Percentiles rank a stretch among this genome's conserved stretches.
Evolutionary conservation across 768 basidiomycete species (phyloP).

Genomic region (Agaricus sinodeliciosus): DNA sequence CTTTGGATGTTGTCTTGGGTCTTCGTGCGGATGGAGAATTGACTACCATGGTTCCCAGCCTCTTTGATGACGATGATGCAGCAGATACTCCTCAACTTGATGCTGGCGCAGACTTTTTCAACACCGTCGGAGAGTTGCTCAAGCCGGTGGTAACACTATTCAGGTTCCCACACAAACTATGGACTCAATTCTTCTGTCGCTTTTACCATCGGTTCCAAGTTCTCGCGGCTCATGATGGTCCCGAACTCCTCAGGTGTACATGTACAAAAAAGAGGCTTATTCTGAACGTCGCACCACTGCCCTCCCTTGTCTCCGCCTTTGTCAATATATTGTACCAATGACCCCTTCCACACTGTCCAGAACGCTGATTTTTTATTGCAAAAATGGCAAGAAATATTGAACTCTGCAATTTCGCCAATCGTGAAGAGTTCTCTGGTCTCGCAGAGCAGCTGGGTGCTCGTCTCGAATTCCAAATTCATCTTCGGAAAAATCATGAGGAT

Average conservation of each 20-base stretch:
- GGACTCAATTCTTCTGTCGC: slow-evolving; percentile 86
- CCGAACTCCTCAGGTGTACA: slow-evolving; percentile 78
- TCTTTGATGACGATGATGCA: slow-evolving; percentile 75
- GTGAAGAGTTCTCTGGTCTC: slow-evolving; percentile 80
- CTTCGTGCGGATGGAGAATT: too few species aligned
- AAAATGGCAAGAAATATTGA: slow-evolving; percentile 96
- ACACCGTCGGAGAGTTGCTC: slow-evolving; percentile 53
- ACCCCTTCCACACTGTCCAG: slow-evolving; percentile 89
- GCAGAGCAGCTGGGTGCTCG: slow-evolving; percentile 89
- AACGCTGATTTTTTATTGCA: slow-evolving; percentile 91
- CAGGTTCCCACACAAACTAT: slow-evolving; percentile 71
- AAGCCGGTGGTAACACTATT: slow-evolving; percentile 38
- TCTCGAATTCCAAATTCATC: slow-evolving; percentile 79
- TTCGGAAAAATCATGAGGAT: slow-evolving; percentile 44
- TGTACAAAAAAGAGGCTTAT: slow-evolving; percentile 93
- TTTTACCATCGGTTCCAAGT: slow-evolving; percentile 88
- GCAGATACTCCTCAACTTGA: slow-evolving; percentile 61
- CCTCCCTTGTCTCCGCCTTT: slow-evolving; percentile 85
- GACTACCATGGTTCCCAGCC: slow-evolving; percentile 82
- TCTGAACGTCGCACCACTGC: slow-evolving; percentile 75
- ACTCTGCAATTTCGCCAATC: slow-evolving; percentile 84
- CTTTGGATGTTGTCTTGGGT: slow-evolving; percentile 53
- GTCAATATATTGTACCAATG: slow-evolving; percentile 93
- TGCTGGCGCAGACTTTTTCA: slow-evolving; percentile 79
- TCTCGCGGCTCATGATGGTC: slow-evolving; percentile 85